Base-by-base conservation (phyloP, 2,329 filamentous ascomycete genomes). In the Curvularia sp. region DNA sequence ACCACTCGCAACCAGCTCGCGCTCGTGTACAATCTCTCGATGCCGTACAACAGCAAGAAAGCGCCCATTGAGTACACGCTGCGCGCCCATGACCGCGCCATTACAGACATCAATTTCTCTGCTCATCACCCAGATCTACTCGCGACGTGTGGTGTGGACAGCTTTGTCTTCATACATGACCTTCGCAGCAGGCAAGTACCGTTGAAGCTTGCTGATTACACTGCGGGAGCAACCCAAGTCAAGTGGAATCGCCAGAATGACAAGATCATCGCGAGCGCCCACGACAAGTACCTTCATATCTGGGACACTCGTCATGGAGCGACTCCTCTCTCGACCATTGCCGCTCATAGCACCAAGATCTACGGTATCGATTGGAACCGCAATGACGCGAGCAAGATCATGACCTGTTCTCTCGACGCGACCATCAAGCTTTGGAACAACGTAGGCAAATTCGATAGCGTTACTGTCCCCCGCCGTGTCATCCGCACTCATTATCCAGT, bases 351-450 rank as follows among this genome's bases (percentile, higher is more conserved):
- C 30, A 97, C 93, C 36, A 97, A 97, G 77, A 97, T 97, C 59
- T 97, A 97, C 73, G 94, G 94, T 27, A 83, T 97, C 32, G 94
- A 97, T 77, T 97, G 94, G 94, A 96, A 96, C 72, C 86, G 94
- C 50, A 89, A 89, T 12, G 83, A 88, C 47, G 79, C 87, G 1
- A 89, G 86, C 9, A 88, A 87, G 34, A 82, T 97, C 49, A 87
- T 92, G 5, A 97, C 93, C 2, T 97, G 93, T 76, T 96, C 93
- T 1, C 81, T 97, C 48, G 93, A 97, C 73, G 92, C 89, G 74
- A 96, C 89, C 39, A 94, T 97, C 78, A 96, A 96, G 73, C 90
- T 97, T 64, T 97, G 93, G 93, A 90, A 97, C 74, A 92, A 93
- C 67, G 83, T 81, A 1, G 81, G 79, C 53, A 81, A 84, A 18